Conservation (phyloP, 2,329 filamentous ascomycete genomes). For the Polytolypa hystricis region DNA sequence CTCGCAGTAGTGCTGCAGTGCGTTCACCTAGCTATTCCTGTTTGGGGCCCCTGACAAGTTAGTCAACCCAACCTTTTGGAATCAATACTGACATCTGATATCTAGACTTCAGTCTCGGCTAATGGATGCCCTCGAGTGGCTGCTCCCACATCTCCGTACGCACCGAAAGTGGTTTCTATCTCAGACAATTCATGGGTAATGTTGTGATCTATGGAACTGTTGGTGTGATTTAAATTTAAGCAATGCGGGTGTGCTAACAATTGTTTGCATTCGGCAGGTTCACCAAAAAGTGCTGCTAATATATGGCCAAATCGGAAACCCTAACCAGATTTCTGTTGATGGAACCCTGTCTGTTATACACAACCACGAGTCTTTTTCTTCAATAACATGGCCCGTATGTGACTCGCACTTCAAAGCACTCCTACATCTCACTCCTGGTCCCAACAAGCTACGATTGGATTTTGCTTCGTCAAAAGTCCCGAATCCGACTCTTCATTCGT, state of each 20-base stretch:
- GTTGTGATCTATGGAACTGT: too few species aligned
- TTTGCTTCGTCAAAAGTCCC: conserved; percentile 75
- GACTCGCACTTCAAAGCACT: conserved; percentile 87
- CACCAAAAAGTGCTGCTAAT: conserved; percentile 83
- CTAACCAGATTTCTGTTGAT: conserved; percentile 56
- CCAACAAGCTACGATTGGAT: conserved; percentile 79
- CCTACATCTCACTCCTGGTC: conserved; percentile 80
- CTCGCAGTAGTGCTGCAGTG: conserved; percentile 35
- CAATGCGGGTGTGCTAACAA: too few species aligned
- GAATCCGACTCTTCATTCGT: conserved; percentile 58
- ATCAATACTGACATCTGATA: too few species aligned
- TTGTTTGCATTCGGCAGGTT: conserved; percentile 57
- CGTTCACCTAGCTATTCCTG: conserved; percentile 9
- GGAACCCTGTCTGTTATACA: conserved; percentile 70
- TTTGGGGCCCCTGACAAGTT: too few species aligned
- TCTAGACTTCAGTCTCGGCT: conserved; percentile 15
- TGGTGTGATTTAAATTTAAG: too few species aligned
- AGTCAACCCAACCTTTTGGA: too few species aligned
- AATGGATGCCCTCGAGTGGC: conserved; percentile 37
- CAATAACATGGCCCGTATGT: conserved; percentile 74
- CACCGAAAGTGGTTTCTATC: conserved; percentile 68
- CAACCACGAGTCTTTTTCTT: conserved; percentile 74
- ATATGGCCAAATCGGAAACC: conserved; percentile 69
- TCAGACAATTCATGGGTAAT: conserved; percentile 75
- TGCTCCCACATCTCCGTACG: conserved; percentile 62